Base-by-base conservation (phyloP, 148 eudicot species). In the Simmondsia chinensis region DNA sequence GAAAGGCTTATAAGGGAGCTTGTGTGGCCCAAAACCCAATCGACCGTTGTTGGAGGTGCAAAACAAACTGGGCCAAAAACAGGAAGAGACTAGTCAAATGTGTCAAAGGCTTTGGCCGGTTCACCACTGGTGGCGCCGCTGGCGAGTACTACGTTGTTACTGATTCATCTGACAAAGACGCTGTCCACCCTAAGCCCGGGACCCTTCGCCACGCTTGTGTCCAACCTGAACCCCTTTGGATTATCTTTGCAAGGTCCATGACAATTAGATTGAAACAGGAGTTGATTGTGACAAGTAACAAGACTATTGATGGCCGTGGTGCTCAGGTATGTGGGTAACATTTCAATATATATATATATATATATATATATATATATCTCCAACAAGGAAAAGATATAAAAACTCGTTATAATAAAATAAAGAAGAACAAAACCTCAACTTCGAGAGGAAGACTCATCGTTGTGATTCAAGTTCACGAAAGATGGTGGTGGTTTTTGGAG, bases 271-370 rank as follows among this genome's bases (percentile, higher is more conserved):
- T 87, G 1, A 54, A 50, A 4, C 70, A 48, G 9, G 96, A 87
- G 52, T 53, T 87, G 18, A 49, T 87, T 7, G 43, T 87, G 42
- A 40, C 48, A 10, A 46, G 80, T 24, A 57, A 79, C 69, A 87
- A 87, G 74, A 87, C 96, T 2, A 82, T 87, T 20, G 96, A 87
- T 24, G 96, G 73, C 0, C 81, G 96, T 24, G 96, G 96, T 0
- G 69, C 49, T 6, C 48, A 38, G 2, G 72, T 87, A n/a, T n/a
- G n/a, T n/a, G n/a, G n/a, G n/a, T n/a, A n/a, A n/a, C n/a, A n/a
- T n/a, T n/a, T n/a, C n/a, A n/a, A n/a, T n/a, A n/a, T n/a, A n/a
- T n/a, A n/a, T n/a, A n/a, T n/a, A n/a, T n/a, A n/a, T n/a, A n/a
- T n/a, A n/a, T n/a, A n/a, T n/a, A n/a, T n/a, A n/a, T n/a, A n/a